Evolutionary conservation across 2,329 filamentous ascomycete genomes (phyloP).

Genomic region (Cadophora sp.): DNA sequence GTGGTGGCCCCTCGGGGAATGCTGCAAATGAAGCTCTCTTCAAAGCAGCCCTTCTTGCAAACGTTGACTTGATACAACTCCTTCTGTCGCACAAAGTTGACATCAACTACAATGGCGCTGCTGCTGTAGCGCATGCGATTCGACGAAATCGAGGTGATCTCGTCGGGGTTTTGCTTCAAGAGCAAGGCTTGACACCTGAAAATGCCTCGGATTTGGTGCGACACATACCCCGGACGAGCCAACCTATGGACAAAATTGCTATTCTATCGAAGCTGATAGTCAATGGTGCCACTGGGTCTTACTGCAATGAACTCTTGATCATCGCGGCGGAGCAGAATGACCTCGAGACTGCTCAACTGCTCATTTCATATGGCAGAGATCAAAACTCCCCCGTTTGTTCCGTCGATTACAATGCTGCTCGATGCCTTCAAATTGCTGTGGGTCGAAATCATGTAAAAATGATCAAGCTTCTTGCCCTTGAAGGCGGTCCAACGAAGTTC

Average conservation of each 20-base stretch:
- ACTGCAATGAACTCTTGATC: conserved; percentile 37
- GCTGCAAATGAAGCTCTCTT: conserved; percentile 29
- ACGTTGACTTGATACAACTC: conserved; percentile 54
- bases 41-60: conserved; percentile 23
- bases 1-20: conserved; percentile 62
- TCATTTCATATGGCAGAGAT: conserved; percentile 33
- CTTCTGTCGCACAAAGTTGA: conserved; percentile 60
- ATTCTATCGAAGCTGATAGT: conserved; percentile 31
- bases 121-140: conserved; percentile 45
- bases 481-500: conserved; percentile 28
- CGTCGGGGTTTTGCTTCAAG: conserved; percentile 27
- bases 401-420: conserved; percentile 39
- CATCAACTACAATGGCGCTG: conserved; percentile 57
- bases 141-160: conserved; percentile 28
- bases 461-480: conserved; percentile 27
- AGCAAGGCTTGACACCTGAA: conserved; percentile 26
- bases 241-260: conserved; percentile 25
- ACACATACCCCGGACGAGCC: conserved; percentile 17
- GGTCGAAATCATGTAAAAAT: conserved; percentile 24
- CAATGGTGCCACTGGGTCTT: conserved; percentile 36
- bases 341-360: conserved; percentile 32
- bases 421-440: conserved; percentile 35
- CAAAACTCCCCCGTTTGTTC: conserved; percentile 32
- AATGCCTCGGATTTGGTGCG: conserved; percentile 30
- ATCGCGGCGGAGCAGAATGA: conserved; percentile 36